Base-by-base conservation (phyloP, 2,329 filamentous ascomycete genomes). In the Sporothrix dimorphospora region DNA sequence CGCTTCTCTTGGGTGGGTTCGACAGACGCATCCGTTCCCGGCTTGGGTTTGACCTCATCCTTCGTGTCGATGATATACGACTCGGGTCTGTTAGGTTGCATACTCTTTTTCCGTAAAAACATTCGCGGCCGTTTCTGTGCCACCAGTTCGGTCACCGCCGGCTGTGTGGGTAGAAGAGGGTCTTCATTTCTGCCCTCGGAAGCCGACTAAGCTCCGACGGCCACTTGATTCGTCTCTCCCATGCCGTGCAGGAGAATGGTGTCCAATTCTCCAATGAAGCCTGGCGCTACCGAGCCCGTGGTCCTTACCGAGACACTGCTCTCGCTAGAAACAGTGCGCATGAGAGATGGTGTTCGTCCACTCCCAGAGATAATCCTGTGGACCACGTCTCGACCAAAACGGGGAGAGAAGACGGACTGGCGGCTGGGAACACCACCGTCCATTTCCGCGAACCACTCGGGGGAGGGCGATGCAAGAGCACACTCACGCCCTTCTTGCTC, bases 401-500 rank as follows among this genome's bases (percentile, higher is more conserved):
- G 68, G 19, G 69, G 27, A 4, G 12, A 27, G 51, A 66, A 66
- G 6, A 51, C 2, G 6, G 65, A 72, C 42, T 21, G 69, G n/a
- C 66, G 55, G 42, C 61, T 66, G 24, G 57, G 65, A 11, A 14
- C 3, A 16, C 21, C 19, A 0, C 16, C 19, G 1, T 45, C 69
- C 7, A 47, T 21, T 8, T 72, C 47, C 12, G 11, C 8, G 42
- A 74, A 57, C 74, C 72, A 74, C 11, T 70, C 69, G 0, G 72
- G 71, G 2, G 51, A 42, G 1, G 75, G 75, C 8, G 72, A 69
- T 1, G 65, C 19, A 5, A 75, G 55, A 7, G 55, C 21, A 27
- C 73, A 75, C 21, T 69, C 49, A 6, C 72, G 71, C 0, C 75
- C 74, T 19, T 74, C 72, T 6, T 70, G 55, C 2, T 72, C 70